Evolutionary conservation across 306 rosid genomes (phyloP).

Genomic region (Mimosa pudica): DNA sequence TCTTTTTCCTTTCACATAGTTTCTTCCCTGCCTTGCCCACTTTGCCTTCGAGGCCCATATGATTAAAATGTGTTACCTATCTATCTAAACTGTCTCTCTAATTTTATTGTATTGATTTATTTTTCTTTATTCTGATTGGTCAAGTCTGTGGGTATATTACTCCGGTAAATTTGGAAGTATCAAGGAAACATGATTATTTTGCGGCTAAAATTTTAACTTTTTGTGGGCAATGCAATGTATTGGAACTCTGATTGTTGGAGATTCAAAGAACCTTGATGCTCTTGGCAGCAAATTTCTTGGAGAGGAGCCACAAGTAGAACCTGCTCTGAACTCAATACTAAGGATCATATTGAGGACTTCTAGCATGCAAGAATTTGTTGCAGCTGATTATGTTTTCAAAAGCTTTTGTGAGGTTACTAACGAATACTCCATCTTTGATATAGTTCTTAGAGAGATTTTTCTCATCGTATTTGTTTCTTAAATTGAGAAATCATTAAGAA

Average conservation of each 20-base stretch:
- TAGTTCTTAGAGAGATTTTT: constrained; percentile 14
- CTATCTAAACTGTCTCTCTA: neutral
- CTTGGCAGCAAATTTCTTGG: constrained; percentile 86
- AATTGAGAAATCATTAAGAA: constrained; percentile 7
- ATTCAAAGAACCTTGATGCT: constrained; percentile 72
- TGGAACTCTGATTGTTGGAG: constrained; percentile 80
- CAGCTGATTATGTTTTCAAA: constrained; percentile 87
- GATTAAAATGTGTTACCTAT: too few species aligned
- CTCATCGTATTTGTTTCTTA: constrained; percentile 22
- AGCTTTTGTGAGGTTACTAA: constrained; percentile 86
- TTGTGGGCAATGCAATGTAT: constrained; percentile 78
- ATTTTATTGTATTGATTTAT: neutral
- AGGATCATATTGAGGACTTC: constrained; percentile 86
- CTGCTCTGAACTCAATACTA: constrained; percentile 84
- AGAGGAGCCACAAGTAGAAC: constrained; percentile 76
- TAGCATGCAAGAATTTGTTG: constrained; percentile 78
- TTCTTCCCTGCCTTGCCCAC: neutral
- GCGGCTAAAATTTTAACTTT: constrained; percentile 25
- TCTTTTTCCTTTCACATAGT: neutral
- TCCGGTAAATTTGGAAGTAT: constrained; percentile 1
- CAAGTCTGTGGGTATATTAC: constrained; percentile 13
- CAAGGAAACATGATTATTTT: constrained; percentile 25
- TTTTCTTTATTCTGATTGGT: constrained; percentile 24
- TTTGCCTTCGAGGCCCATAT: too few species aligned
- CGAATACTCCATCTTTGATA: constrained; percentile 14